A percentile compares a stretch with the other conserved stretches of the same genome.
Evolutionary conservation across 164 flowering plant species (phyloP).

Genomic region (Stephania japonica): DNA sequence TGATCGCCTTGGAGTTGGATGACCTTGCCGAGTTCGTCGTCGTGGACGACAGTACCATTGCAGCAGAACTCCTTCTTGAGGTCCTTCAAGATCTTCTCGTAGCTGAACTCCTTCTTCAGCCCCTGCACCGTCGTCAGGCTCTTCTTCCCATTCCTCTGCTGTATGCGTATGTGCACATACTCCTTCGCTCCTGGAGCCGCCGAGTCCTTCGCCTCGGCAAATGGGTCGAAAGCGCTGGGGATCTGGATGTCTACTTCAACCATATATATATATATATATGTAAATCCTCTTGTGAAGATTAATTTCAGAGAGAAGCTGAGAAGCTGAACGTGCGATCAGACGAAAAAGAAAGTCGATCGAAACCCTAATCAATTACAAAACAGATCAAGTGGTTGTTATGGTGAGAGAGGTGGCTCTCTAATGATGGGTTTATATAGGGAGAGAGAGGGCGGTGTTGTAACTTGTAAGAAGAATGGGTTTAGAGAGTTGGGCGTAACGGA

Average conservation of each 20-base stretch:
- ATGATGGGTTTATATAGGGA: neutral
- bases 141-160: conserved; percentile 80
- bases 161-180: conserved; percentile 74
- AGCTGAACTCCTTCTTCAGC: conserved; percentile 50
- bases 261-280: no score
- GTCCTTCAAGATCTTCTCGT: conserved; percentile 64
- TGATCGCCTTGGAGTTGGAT: conserved; percentile 85
- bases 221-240: conserved; percentile 48
- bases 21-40: conserved; percentile 58
- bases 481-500: neutral
- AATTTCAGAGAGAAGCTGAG: neutral
- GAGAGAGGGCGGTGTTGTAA: neutral
- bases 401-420: neutral
- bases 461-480: neutral
- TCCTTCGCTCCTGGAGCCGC: conserved; percentile 44
- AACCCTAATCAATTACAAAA: neutral
- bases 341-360: no score
- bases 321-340: neutral
- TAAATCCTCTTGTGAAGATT: conserved; percentile 8
- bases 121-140: conserved; percentile 76
- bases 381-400: neutral
- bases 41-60: conserved; percentile 68
- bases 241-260: conserved; percentile 37
- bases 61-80: conserved; percentile 74
- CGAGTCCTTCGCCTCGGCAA: conserved; percentile 54